Evolutionary conservation across 306 rosid genomes (phyloP).

Genomic region (Herpetospermum pedunculosum): DNA sequence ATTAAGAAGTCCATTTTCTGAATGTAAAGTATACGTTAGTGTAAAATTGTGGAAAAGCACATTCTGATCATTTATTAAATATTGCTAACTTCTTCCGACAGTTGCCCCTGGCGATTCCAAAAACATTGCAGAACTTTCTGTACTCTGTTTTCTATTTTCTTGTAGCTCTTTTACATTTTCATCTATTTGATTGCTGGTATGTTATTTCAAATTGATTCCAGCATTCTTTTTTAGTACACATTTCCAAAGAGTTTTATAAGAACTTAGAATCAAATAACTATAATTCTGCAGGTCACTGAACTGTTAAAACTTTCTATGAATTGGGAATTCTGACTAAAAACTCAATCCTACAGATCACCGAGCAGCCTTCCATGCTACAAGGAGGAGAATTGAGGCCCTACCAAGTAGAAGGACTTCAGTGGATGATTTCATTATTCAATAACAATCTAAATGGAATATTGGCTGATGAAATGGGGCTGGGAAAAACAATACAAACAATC

Average conservation of each 20-base stretch:
- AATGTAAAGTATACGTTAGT: not conserved
- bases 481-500: constrained; percentile 96
- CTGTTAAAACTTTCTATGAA: not conserved
- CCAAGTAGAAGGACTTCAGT: constrained; percentile 95
- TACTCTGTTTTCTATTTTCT: not conserved
- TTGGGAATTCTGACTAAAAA: constrained; percentile 3
- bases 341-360: constrained; percentile 56
- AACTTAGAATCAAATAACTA: not conserved
- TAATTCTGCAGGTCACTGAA: not conserved
- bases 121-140: not conserved
- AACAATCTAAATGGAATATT: constrained; percentile 93
- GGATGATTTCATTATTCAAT: constrained; percentile 97
- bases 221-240: not conserved
- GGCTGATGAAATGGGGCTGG: constrained; percentile 99
- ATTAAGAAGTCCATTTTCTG: not conserved
- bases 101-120: not conserved
- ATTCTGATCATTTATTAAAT: not conserved
- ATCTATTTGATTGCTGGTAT: not conserved
- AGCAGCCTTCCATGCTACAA: constrained; percentile 88
- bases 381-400: constrained; percentile 93
- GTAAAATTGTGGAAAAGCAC: not conserved
- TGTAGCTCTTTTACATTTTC: not conserved
- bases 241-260: not conserved
- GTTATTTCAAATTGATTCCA: not conserved
- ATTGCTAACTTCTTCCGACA: not conserved